Percentiles rank a stretch among this genome's conserved stretches.
phyloP scores from a whole-genome alignment of 1,284 basidiomycete species.

The Trichosporon faecale region DNA sequence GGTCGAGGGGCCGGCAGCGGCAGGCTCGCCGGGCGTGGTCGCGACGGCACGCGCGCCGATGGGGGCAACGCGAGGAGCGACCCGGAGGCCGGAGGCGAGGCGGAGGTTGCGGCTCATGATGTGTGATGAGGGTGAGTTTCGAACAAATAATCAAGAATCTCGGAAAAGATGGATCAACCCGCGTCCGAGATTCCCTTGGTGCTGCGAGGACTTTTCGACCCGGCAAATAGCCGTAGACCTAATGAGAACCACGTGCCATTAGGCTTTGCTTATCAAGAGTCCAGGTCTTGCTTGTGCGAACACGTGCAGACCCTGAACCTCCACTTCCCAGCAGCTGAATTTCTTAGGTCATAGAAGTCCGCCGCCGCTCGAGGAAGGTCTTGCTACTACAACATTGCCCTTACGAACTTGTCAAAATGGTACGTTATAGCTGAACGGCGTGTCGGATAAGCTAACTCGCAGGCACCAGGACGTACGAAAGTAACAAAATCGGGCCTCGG shows the following conservation, averaged over 20 bases:
- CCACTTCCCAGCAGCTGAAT: conserved; percentile 5
- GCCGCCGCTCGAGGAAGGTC: not conserved
- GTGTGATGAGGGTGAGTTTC: conserved; percentile 3
- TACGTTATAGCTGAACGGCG: not conserved
- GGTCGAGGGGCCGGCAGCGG: conserved; percentile 14
- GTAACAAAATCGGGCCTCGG: conserved; percentile 66
- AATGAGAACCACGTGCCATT: not conserved
- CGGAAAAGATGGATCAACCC: conserved; percentile 11
- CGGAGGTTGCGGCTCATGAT: conserved; percentile 25
- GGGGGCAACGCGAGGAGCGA: conserved; percentile 15
- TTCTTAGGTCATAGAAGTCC: conserved; percentile 8
- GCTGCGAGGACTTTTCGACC: not conserved
- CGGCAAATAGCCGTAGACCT: not conserved
- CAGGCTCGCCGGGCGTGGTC: conserved; percentile 2
- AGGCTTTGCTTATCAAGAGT: not conserved
- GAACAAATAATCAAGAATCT: not conserved
- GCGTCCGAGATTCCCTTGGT: not conserved
- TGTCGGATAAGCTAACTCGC: conserved; percentile 6
- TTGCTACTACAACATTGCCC: not conserved
- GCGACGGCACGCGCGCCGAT: conserved; percentile 21
- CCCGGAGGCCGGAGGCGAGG: conserved; percentile 18
- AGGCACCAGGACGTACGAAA: conserved; percentile 45
- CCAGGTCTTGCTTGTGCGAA: not conserved
- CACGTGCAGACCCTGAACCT: conserved; percentile 4
- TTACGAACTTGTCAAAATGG: conserved; percentile 14